Evolutionary conservation across 768 basidiomycete species (phyloP).

Genomic region (Panus rudis): DNA sequence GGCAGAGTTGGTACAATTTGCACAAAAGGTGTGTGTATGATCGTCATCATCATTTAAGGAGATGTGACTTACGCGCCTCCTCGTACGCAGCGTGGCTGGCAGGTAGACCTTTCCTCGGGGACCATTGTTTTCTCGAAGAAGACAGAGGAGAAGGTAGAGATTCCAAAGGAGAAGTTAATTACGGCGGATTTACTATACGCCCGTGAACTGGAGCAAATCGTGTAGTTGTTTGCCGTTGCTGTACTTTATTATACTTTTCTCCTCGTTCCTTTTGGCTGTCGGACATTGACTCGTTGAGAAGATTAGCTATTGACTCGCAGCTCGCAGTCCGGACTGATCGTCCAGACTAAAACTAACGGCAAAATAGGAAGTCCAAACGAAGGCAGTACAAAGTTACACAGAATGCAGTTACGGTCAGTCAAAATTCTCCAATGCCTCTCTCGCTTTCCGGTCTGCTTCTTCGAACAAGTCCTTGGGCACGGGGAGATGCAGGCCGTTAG

Average conservation of each 20-base stretch:
- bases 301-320: too few species aligned
- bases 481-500: slow-evolving; percentile 66
- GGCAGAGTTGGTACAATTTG: slow-evolving; percentile 78
- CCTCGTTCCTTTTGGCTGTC: not conserved
- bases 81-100: slow-evolving; percentile 66
- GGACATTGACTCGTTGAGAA: not conserved
- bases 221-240: slow-evolving; percentile 34
- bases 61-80: slow-evolving; percentile 7
- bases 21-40: slow-evolving; percentile 54
- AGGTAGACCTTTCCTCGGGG: slow-evolving; percentile 63
- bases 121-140: slow-evolving; percentile 76
- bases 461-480: slow-evolving; percentile 81
- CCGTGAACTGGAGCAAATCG: slow-evolving; percentile 86
- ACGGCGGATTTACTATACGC: slow-evolving; percentile 73
- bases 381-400: slow-evolving; percentile 19
- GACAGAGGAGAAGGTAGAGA: slow-evolving; percentile 75
- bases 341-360: too few species aligned
- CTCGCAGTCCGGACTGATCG: too few species aligned
- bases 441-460: slow-evolving; percentile 85
- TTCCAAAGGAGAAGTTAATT: slow-evolving; percentile 81
- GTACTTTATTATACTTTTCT: slow-evolving; percentile 17
- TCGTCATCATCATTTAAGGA: not conserved
- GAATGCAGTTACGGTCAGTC: slow-evolving; percentile 30
- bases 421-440: slow-evolving; percentile 72
- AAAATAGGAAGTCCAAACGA: slow-evolving; percentile 6